These are phyloP conservation scores for Aquilaria sinensis DNA, from an alignment of 345 rosid species.

Conservation along the genomic window DNA sequence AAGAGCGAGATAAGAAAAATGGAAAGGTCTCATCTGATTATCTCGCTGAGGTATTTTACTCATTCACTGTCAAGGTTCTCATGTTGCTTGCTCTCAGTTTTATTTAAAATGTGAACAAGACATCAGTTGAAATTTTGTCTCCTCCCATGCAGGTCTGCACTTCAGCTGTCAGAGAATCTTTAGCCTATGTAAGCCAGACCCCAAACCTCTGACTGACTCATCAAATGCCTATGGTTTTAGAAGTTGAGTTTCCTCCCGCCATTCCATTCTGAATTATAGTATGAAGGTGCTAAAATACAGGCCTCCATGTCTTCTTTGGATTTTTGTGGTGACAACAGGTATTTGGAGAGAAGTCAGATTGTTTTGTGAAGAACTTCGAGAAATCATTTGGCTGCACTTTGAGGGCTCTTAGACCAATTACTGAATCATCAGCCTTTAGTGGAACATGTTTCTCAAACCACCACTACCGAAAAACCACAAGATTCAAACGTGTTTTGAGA, in stretches of 20 bases:
- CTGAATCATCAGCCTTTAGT: conserved; percentile 35
- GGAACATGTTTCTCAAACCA: conserved; percentile 13
- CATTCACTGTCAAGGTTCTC: neutral
- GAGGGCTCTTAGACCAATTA: conserved; percentile 67
- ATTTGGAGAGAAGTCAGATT: conserved; percentile 62
- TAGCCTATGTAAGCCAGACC: conserved; percentile 75
- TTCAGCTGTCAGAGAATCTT: conserved; percentile 76
- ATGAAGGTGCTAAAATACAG: conserved; percentile 17
- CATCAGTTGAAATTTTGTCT: neutral
- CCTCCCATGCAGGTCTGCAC: conserved; percentile 67
- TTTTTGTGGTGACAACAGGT: conserved; percentile 43
- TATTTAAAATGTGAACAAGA: neutral
- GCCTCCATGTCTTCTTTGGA: conserved; percentile 14
- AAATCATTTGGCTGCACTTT: conserved; percentile 79
- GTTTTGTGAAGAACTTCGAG: conserved; percentile 65
- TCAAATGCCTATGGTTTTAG: conserved; percentile 30
- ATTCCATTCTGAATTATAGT: neutral
- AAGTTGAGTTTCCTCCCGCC: conserved; percentile 25
- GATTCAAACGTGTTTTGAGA: conserved; percentile 15
- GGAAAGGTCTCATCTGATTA: conserved; percentile 51
- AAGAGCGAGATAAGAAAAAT: conserved; percentile 34
- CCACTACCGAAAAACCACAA: conserved; percentile 17
- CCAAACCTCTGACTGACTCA: conserved; percentile 30
- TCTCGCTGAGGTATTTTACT: conserved; percentile 54
- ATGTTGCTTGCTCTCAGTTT: neutral